Evolutionary conservation across 208 protist genomes (phyloP), one percentile per base, ranked within the genome.

Genomic region (Leishmania arabica): DNA sequence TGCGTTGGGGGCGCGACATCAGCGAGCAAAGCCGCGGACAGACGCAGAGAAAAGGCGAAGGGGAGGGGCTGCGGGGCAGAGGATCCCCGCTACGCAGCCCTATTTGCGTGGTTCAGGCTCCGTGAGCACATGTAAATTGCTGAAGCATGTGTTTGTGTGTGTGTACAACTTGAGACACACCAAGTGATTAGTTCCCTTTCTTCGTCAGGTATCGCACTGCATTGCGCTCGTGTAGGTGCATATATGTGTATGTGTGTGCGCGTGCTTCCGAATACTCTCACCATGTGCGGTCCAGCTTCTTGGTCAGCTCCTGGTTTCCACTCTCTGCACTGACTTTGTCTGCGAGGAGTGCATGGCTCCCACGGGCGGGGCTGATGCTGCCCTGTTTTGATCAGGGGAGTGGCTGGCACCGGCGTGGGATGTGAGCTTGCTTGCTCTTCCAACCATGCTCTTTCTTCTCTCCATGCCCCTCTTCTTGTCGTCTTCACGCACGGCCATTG

Each of bases 381-480:
- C 45, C 69, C 7, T 17, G 66, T 17, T 45, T 11, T 31, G 3
- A 72, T n/a, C 66, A n/a, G 51, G 6, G 21, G 21, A 45, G 66
- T 72, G 24, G 24, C n/a, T 47, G 45, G 24, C 45, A 73, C 40
- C 24, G 69, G 45, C 8, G 13, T 13, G 27, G 69, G 40, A 31
- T 34, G 40, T 11, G 69, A 31, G 21, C 60, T 5, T 34, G 21
- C 42, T 58, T 45, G 49, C 65, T 34, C 47, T 84, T 64, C 60
- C 42, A 19, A 24, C 51, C 73, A 51, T 62, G 45, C 73, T 60
- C 47, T 65, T 40, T n/a, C 75, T 77, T 72, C 56, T 17, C 34
- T 75, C 34, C 62, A 15, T 54, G 78, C 49, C 34, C 68, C 66
- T 81, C 27, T 77, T 82, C 72, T 81, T 90, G 58, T 65, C 66